Evolutionary conservation across 169 alveolate genomes (phyloP).

Genomic region (Amoebophrya sp.): DNA sequence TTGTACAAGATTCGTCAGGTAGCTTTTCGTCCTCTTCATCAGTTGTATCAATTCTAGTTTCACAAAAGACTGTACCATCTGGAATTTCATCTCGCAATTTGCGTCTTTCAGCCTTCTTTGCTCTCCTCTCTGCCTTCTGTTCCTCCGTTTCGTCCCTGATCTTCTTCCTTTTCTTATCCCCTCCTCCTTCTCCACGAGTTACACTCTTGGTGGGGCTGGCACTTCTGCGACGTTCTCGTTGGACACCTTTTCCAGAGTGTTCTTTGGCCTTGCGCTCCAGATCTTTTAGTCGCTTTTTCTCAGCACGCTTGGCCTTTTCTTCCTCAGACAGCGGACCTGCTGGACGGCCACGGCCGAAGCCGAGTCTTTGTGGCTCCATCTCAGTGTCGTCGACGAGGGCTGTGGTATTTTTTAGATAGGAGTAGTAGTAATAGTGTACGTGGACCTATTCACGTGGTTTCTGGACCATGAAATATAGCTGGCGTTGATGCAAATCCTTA

Average conservation of each 20-base stretch:
- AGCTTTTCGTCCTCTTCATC: too few relatives aligned
- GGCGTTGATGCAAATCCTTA: too few relatives aligned
- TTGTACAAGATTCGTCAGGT: too few relatives aligned
- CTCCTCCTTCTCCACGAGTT: neutral
- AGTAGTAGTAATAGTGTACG: too few relatives aligned
- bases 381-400: conserved; percentile 1
- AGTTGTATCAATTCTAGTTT: too few relatives aligned
- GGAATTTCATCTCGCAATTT: neutral
- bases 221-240: too few relatives aligned
- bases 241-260: neutral
- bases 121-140: neutral
- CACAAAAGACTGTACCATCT: too few relatives aligned
- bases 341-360: neutral
- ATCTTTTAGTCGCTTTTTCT: neutral
- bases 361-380: neutral
- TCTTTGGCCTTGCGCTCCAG: neutral
- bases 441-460: too few relatives aligned
- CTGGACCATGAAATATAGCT: too few relatives aligned
- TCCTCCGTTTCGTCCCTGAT: neutral
- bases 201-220: too few relatives aligned
- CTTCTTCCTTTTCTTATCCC: neutral
- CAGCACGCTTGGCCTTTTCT: neutral
- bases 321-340: neutral
- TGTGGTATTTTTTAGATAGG: too few relatives aligned
- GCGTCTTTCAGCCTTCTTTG: neutral